phyloP scores from a whole-genome alignment of 2,329 filamentous ascomycete genomes.

The Microcyclospora pomicola region DNA sequence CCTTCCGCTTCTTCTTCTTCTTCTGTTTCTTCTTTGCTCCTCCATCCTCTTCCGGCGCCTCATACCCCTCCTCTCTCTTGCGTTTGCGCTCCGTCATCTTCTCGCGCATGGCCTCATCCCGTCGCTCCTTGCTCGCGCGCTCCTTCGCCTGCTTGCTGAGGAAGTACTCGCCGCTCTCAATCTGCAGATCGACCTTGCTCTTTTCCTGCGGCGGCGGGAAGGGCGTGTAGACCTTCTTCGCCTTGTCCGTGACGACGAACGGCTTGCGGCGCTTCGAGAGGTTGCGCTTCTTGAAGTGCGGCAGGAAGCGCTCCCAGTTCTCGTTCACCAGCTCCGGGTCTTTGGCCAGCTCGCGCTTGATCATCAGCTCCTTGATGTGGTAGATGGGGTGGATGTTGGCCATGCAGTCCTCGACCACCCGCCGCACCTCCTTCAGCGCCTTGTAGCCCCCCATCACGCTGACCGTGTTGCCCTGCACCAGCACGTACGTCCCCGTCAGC shows the following conservation, averaged over 20 bases:
- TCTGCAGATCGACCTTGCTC: conserved; percentile 97
- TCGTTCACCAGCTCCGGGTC: conserved; percentile 75
- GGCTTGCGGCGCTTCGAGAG: conserved; percentile 73
- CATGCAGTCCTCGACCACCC: conserved; percentile 93
- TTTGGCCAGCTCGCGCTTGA: conserved; percentile 81
- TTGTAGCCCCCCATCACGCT: conserved; percentile 84
- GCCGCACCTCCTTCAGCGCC: conserved; percentile 79
- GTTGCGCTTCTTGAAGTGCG: conserved; percentile 91
- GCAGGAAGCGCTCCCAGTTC: conserved; percentile 91
- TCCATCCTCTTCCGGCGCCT: conserved; percentile 66
- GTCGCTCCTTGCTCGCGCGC: conserved; percentile 61
- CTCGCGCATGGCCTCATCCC: conserved; percentile 69
- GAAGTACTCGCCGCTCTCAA: conserved; percentile 96
- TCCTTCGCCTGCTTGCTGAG: conserved; percentile 87
- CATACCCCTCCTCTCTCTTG: conserved; percentile 72
- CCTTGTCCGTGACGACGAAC: conserved; percentile 79
- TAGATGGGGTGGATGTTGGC: conserved; percentile 80
- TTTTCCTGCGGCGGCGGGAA: conserved; percentile 96
- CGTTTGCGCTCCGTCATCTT: conserved; percentile 82
- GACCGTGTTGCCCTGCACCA: conserved; percentile 95
- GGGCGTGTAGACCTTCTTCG: conserved; percentile 87
- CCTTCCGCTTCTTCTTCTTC: conserved; percentile 33
- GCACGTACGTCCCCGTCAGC: conserved; percentile 78
- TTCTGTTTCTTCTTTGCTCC: conserved; percentile 34
- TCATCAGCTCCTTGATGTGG: conserved; percentile 92